These are phyloP conservation scores for Wickerhamiella brachini DNA, from an alignment of 805 yeast species.

Conservation along the genomic window DNA sequence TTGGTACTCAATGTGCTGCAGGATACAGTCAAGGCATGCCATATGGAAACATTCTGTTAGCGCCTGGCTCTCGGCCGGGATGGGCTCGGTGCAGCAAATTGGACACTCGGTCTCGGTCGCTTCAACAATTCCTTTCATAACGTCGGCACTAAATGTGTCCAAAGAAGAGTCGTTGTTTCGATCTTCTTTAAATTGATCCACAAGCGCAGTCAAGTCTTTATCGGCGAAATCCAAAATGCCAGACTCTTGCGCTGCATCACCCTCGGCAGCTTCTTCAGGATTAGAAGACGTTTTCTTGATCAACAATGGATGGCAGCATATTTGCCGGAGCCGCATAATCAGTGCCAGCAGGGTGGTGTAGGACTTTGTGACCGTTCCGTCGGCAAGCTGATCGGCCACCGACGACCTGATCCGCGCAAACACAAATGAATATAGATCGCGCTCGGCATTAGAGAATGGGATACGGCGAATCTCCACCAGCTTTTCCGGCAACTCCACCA, in stretches of 20 bases:
- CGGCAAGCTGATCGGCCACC: conserved; percentile 24
- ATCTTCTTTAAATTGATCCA: conserved; percentile 1
- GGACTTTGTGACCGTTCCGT: conserved; percentile 55
- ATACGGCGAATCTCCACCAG: conserved; percentile 57
- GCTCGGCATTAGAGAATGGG: conserved; percentile 52
- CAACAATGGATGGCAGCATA: conserved; percentile 71
- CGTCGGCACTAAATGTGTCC: conserved; percentile 14
- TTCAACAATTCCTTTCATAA: conserved; percentile 18
- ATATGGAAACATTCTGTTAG: conserved; percentile 72
- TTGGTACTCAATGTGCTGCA: conserved; percentile 65
- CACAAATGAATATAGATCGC: conserved; percentile 51
- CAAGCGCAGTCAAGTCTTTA: conserved; percentile 14
- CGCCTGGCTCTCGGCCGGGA: conserved; percentile 37
- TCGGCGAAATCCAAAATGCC: conserved; percentile 16
- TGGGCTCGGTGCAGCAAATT: conserved; percentile 63
- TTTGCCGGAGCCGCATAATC: conserved; percentile 69
- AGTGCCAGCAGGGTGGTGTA: conserved; percentile 74
- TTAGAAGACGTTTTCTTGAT: conserved; percentile 29
- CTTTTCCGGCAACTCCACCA: conserved; percentile 67
- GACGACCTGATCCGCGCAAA: conserved; percentile 47
- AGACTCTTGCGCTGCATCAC: conserved; percentile 5
- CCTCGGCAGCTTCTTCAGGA: conserved; percentile 7
- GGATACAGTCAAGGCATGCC: conserved; percentile 59
- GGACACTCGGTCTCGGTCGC: conserved; percentile 54
- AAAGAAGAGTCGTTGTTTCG: not conserved